Conservation (phyloP, 2,329 filamentous ascomycete species). For the Xylariomycetidae sp. region DNA sequence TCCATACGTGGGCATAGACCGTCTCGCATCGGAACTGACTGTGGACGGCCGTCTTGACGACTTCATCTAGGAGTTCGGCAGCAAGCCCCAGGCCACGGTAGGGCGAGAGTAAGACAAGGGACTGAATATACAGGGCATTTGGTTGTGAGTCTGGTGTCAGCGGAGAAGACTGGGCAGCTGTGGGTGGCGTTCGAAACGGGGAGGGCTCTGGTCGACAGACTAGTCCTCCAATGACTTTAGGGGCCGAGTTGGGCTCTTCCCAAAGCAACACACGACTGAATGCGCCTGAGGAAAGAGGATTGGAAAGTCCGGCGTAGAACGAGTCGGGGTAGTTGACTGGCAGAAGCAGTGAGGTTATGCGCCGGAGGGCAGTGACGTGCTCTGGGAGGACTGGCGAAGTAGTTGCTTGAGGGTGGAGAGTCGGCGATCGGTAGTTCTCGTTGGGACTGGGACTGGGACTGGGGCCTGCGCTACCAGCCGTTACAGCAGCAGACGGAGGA, state of each 20-base stretch:
- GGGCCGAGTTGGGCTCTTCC: constrained; percentile 33
- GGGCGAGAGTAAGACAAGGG: constrained; percentile 57
- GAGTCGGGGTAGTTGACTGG: constrained; percentile 59
- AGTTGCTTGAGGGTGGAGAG: constrained; percentile 41
- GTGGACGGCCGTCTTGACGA: constrained; percentile 37
- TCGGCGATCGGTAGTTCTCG: constrained; percentile 22
- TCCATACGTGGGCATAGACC: constrained; percentile 65
- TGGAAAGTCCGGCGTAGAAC: constrained; percentile 55
- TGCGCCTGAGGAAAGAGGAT: constrained; percentile 43
- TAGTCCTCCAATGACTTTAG: constrained; percentile 56
- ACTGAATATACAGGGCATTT: constrained; percentile 59
- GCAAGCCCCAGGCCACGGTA: constrained; percentile 58
- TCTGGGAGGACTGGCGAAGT: constrained; percentile 46
- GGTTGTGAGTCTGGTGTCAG: constrained; percentile 22
- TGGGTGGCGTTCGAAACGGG: constrained; percentile 27
- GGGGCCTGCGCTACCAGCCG: constrained; percentile 1
- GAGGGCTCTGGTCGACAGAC: constrained; percentile 58
- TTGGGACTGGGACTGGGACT: too few species aligned
- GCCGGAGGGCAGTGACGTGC: constrained; percentile 55
- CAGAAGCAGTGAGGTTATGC: constrained; percentile 62
- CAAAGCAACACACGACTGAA: constrained; percentile 60
- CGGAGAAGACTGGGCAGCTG: constrained; percentile 11
- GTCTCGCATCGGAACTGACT: constrained; percentile 33
- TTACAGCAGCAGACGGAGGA: constrained; percentile 8
- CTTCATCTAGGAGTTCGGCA: constrained; percentile 50